Percentiles rank a stretch among this genome's conserved stretches.
These are phyloP conservation scores for Sarocladium strictum DNA, from an alignment of 2,329 filamentous ascomycete genomes.

Conservation along the genomic window DNA sequence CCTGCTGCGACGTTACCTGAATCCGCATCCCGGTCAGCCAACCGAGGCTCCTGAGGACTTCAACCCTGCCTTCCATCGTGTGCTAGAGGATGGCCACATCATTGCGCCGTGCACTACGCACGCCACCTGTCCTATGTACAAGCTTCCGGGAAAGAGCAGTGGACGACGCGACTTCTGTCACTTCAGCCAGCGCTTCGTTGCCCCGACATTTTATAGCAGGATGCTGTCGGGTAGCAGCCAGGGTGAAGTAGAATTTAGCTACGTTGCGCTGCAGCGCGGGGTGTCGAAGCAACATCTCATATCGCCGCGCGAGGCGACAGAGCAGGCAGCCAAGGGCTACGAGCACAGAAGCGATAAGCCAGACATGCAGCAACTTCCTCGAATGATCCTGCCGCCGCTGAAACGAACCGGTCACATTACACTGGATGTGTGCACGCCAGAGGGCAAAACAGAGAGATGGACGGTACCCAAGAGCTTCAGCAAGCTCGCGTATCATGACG, in stretches of 20 bases:
- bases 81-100: constrained; percentile 57
- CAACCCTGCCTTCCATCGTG: constrained; percentile 32
- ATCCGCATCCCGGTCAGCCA: constrained; percentile 35
- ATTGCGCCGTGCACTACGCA: constrained; percentile 85
- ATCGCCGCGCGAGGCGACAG: constrained; percentile 43
- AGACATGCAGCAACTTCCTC: constrained; percentile 66
- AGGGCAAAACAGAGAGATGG: constrained; percentile 86
- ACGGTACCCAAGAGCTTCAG: constrained; percentile 78
- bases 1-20: constrained; percentile 69
- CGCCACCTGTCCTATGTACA: constrained; percentile 81
- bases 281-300: constrained; percentile 26
- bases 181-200: constrained; percentile 83
- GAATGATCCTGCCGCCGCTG: constrained; percentile 71
- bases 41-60: constrained; percentile 28
- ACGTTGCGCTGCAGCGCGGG: constrained; percentile 78
- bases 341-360: constrained; percentile 39
- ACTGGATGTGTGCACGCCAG: constrained; percentile 84
- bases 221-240: constrained; percentile 72
- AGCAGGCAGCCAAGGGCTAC: constrained; percentile 67
- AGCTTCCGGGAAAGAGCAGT: constrained; percentile 57
- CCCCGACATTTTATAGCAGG: constrained; percentile 74
- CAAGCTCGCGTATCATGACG: constrained; percentile 81
- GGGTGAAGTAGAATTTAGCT: constrained; percentile 88
- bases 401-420: constrained; percentile 87
- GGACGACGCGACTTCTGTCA: constrained; percentile 88